phyloP scores from a whole-genome alignment of 148 eudicot genomes.

The Vaccinium vitisidaea region DNA sequence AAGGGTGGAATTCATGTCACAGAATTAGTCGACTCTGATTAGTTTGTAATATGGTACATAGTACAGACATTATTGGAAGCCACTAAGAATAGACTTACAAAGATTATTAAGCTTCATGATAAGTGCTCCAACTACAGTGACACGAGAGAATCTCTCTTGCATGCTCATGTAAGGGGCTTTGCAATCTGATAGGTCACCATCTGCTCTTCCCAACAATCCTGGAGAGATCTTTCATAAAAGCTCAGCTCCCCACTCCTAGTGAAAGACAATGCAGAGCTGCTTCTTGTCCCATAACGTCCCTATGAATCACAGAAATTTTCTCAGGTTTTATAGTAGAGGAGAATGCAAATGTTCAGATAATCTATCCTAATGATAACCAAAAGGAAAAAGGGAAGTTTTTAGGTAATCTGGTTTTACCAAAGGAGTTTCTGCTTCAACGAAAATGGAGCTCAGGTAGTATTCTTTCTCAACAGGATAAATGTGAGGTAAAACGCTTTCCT shows the following conservation, averaged over 20 bases:
- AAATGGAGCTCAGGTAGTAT: conserved; percentile 66
- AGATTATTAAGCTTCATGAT: background rate
- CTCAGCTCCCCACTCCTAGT: conserved; percentile 46
- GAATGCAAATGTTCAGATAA: background rate
- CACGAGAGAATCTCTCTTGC: background rate
- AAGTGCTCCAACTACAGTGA: background rate
- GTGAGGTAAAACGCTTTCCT: conserved; percentile 44
- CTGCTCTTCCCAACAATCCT: conserved; percentile 63
- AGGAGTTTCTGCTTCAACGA: conserved; percentile 48
- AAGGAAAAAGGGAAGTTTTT: background rate
- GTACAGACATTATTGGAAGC: background rate
- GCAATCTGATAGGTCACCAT: conserved; percentile 40
- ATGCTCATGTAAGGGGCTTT: background rate
- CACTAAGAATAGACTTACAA: background rate
- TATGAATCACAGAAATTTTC: conserved; percentile 9
- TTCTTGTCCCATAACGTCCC: conserved; percentile 88
- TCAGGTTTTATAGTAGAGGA: background rate
- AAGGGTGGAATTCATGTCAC: background rate
- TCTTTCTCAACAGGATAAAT: conserved; percentile 49
- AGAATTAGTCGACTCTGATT: background rate
- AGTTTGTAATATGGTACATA: background rate
- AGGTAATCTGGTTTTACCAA: conserved; percentile 28
- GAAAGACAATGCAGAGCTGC: conserved; percentile 55
- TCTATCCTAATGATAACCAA: no score
- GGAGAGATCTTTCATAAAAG: conserved; percentile 62